Base-by-base conservation (phyloP, 1,284 basidiomycete genomes). In the Pterulicium gracile region DNA sequence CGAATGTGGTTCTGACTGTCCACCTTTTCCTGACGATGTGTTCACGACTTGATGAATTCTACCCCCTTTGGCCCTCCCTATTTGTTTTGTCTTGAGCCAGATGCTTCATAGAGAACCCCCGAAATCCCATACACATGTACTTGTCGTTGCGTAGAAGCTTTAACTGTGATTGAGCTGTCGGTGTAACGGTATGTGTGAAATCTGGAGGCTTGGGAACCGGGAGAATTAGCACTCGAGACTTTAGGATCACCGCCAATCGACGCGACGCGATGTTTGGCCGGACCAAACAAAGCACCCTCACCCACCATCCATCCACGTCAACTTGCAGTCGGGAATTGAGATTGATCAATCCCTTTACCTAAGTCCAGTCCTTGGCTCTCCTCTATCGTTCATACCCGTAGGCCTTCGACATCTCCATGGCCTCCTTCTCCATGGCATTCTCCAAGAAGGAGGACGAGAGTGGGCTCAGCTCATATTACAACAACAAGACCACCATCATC, bases 401-500 rank as follows among this genome's bases (percentile, higher is more conserved):
- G 10, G n/a, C 27, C 27, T 32, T 32, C 7, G 7, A 7, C 7
- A 39, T 4, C 15, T 13, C 47, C 43, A 52, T 49, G 50, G 56
- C 53, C 49, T 69, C 70, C 54, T 70, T 72, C 56, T 67, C 65
- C 58, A 77, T 93, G 83, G 64, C 88, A 62, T 72, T 89, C 57
- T 86, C 86, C 54, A 94, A 94, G 72, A 92, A 91, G 73, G 91
- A 94, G 68, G 90, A 94, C 61, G 90, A 93, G 69, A 80, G 75
- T 54, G 88, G 88, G 52, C 73, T 89, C 54, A 86, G 81, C 66
- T 81, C 84, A 17, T 89, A 87, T 64, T 88, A 88, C 62, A 92
- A 93, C 67, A 91, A 93, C 73, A 94, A 95, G 66, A 91, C 88
- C 18, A 96, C 93, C 2, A 86, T 96, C 54, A 87, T 97, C 54